These are phyloP conservation scores for Colletotrichum incanum DNA, from an alignment of 2,329 filamentous ascomycete species.

Conservation along the genomic window DNA sequence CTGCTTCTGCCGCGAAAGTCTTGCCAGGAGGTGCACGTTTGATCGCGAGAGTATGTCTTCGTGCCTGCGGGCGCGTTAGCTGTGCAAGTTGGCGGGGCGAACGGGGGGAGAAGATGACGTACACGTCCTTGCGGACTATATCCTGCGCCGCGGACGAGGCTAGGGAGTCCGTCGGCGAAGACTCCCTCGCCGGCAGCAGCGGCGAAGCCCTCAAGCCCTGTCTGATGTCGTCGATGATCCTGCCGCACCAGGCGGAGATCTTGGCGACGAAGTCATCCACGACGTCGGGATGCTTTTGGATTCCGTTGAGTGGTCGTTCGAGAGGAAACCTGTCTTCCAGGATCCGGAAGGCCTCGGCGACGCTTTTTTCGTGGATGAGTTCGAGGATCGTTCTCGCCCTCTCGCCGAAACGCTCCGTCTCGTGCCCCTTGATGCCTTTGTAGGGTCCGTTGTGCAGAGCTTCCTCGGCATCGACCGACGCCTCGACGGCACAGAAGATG, in stretches of 20 bases:
- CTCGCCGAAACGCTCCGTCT: constrained; percentile 5
- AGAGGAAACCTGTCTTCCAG: constrained; percentile 28
- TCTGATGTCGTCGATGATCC: constrained; percentile 26
- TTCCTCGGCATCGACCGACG: constrained; percentile 15
- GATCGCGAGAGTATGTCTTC: constrained; percentile 24
- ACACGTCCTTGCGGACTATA: constrained; percentile 34
- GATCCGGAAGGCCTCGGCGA: constrained; percentile 30
- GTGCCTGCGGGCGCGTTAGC: constrained; percentile 21
- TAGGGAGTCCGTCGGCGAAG: constrained; percentile 31
- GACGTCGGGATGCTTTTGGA: not conserved
- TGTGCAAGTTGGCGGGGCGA: not conserved
- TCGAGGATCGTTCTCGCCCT: constrained; percentile 12
- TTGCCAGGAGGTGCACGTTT: constrained; percentile 29
- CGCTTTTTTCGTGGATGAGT: constrained; percentile 12
- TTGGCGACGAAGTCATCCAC: constrained; percentile 8
- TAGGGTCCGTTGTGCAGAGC: constrained; percentile 31
- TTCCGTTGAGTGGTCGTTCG: not conserved
- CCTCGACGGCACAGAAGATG: constrained; percentile 29
- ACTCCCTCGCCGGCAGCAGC: not conserved
- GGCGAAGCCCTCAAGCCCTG: constrained; percentile 4
- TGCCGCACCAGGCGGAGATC: constrained; percentile 7
- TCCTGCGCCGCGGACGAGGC: constrained; percentile 9
- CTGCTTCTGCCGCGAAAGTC: constrained; percentile 3
- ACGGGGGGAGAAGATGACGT: not conserved
- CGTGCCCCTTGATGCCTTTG: not conserved